Base-by-base conservation (phyloP, 768 basidiomycete genomes). In the Hemileccinum rubropunctum region DNA sequence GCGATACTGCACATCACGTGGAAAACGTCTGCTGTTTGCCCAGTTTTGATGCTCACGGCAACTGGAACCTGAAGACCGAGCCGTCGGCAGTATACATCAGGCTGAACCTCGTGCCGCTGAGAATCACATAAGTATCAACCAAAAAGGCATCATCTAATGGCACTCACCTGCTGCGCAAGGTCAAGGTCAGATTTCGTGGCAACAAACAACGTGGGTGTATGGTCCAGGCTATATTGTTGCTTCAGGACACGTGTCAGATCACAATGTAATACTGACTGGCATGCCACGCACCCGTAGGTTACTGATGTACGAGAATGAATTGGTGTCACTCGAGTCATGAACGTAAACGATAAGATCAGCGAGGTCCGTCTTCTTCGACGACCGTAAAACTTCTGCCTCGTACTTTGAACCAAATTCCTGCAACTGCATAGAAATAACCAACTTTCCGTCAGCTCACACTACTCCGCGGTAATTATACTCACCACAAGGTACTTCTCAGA, bases 131-230 rank as follows among this genome's bases (percentile, higher is more conserved):
- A 48, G 26, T 23, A 45, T 55, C n/a, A 30, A 11, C 27, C 42
- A 30, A 36, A 23, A 17, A 47, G 23, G 10, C 18, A 33, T 47
- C 52, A 40, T 40, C 40, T 27, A 34, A 48, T 41, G 21, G n/a
- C 23, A 49, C 76, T 54, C 50, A 88, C 91, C 80, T 97, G 95
- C 58, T 95, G 81, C 11, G 95, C 95, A 43, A 99, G 83, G 69
- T 99, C 95, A 23, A 97, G 80, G 67, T 99, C 95, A 6, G 93
- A 95, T 72, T 99, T 99, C 34, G 95, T 98, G n/a, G 95, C 95
- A 21, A 99, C 94, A 67, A 98, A 98, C 33, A 98, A 72, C 11
- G 91, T 94, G 21, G 95, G 95, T 65, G 98, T 91, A 67, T 92
- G 88, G 66, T 98, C 93, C 27, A 97, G 75, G 57, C 82, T 92